phyloP scores from a whole-genome alignment of 768 basidiomycete genomes.

The Tephrocybe sp. region DNA sequence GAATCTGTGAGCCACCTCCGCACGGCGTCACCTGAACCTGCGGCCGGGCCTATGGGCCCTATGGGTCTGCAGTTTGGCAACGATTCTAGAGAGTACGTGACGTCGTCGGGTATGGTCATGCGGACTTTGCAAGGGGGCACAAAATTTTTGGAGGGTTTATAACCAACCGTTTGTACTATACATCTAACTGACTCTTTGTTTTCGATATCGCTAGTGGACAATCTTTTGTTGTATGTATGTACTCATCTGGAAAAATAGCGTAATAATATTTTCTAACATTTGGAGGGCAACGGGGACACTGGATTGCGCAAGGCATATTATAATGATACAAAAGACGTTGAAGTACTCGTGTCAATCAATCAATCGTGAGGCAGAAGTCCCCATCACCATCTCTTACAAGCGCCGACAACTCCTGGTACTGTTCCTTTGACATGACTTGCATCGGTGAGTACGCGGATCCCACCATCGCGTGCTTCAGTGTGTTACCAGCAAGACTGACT shows the following conservation, averaged over 20 bases:
- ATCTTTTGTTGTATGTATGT: background rate
- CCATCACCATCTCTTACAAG: too few relatives aligned
- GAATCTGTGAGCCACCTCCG: slow-evolving; percentile 22
- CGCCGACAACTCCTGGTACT: background rate
- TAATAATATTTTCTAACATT: too few relatives aligned
- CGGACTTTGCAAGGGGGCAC: slow-evolving; percentile 43
- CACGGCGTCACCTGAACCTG: slow-evolving; percentile 16
- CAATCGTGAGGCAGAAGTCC: too few relatives aligned
- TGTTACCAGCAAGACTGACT: too few relatives aligned
- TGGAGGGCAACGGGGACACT: too few relatives aligned
- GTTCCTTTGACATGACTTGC: background rate
- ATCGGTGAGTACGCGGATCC: background rate
- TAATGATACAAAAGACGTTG: too few relatives aligned
- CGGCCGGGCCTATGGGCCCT: too few relatives aligned
- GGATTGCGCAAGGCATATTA: too few relatives aligned
- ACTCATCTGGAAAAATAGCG: too few relatives aligned
- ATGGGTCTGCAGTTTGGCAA: background rate
- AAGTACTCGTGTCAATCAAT: too few relatives aligned
- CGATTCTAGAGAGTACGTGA: slow-evolving; percentile 14
- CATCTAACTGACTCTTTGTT: background rate
- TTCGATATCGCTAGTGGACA: background rate
- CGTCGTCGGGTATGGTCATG: slow-evolving; percentile 23
- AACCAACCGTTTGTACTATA: too few relatives aligned
- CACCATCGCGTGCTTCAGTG: background rate
- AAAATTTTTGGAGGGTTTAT: slow-evolving; percentile 45